Conservation (phyloP, 345 rosid species). For the Ricinus communis region DNA sequence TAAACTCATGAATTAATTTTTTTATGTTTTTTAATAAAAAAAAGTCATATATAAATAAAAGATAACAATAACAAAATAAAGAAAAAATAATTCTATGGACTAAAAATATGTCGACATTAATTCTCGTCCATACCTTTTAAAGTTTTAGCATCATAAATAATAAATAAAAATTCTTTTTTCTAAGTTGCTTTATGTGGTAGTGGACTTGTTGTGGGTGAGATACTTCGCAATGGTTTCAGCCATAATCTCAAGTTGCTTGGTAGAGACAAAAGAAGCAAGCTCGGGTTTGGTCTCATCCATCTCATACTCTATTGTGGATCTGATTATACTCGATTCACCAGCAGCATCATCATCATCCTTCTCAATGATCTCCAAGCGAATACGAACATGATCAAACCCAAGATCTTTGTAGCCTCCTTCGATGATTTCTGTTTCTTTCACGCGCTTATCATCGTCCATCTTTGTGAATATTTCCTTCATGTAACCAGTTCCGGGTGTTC, state of each 20-base stretch:
- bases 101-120: too few relatives aligned
- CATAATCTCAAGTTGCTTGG: constrained; percentile 14
- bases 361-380: constrained; percentile 39
- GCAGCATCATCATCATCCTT: too few relatives aligned
- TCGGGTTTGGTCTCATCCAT: constrained; percentile 30
- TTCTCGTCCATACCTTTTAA: too few relatives aligned
- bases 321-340: constrained; percentile 23
- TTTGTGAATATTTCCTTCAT: constrained; percentile 29
- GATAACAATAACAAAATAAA: too few relatives aligned
- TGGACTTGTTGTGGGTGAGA: not conserved
- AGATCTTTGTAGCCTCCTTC: constrained; percentile 36
- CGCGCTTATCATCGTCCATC: constrained; percentile 35
- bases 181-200: too few relatives aligned
- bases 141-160: too few relatives aligned
- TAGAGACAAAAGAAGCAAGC: constrained; percentile 19
- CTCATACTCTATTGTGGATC: constrained; percentile 34
- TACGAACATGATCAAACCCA: constrained; percentile 22
- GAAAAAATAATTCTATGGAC: too few relatives aligned
- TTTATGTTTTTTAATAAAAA: too few relatives aligned
- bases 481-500: constrained; percentile 31
- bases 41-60: too few relatives aligned
- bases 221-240: constrained; percentile 33
- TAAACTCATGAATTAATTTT: too few relatives aligned
- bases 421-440: constrained; percentile 36
- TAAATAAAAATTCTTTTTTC: too few relatives aligned